phyloP scores from a whole-genome alignment of 2,329 filamentous ascomycete species.

The Fusarium subglutinans region DNA sequence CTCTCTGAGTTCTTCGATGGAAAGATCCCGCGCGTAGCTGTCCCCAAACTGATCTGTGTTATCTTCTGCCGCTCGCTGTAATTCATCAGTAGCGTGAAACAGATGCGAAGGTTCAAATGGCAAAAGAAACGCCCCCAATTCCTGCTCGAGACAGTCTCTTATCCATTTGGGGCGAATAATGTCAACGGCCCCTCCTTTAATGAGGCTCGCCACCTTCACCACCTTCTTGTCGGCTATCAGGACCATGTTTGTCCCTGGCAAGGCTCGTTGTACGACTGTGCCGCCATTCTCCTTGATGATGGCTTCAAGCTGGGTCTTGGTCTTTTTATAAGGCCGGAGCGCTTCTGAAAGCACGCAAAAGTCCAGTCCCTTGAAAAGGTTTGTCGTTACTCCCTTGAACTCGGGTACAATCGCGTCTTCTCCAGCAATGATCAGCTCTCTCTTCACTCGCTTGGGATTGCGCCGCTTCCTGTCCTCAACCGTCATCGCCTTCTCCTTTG shows the following conservation, averaged over 20 bases:
- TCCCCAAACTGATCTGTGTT: constrained; percentile 84
- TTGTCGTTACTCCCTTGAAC: constrained; percentile 67
- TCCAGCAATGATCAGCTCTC: constrained; percentile 76
- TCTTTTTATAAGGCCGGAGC: constrained; percentile 73
- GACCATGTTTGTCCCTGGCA: constrained; percentile 68
- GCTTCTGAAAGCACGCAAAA: constrained; percentile 89
- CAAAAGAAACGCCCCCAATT: constrained; percentile 68
- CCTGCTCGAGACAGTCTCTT: constrained; percentile 77
- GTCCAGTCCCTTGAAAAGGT: constrained; percentile 77
- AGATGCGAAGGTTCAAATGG: constrained; percentile 72
- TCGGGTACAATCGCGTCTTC: constrained; percentile 57
- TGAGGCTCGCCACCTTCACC: constrained; percentile 84
- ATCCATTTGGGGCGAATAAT: constrained; percentile 86
- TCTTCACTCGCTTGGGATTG: constrained; percentile 69
- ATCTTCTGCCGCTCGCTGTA: constrained; percentile 62
- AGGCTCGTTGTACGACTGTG: constrained; percentile 77
- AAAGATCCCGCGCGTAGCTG: constrained; percentile 79
- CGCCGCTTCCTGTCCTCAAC: constrained; percentile 73
- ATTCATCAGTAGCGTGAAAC: constrained; percentile 71
- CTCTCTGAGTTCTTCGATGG: constrained; percentile 67
- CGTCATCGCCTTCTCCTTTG: constrained; percentile 78
- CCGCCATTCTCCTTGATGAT: constrained; percentile 88
- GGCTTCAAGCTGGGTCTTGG: constrained; percentile 81
- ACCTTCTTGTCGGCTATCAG: constrained; percentile 82
- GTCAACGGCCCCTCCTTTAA: constrained; percentile 75